Conservation (phyloP, 2,329 filamentous ascomycete species). For the Monosporascus sp. region DNA sequence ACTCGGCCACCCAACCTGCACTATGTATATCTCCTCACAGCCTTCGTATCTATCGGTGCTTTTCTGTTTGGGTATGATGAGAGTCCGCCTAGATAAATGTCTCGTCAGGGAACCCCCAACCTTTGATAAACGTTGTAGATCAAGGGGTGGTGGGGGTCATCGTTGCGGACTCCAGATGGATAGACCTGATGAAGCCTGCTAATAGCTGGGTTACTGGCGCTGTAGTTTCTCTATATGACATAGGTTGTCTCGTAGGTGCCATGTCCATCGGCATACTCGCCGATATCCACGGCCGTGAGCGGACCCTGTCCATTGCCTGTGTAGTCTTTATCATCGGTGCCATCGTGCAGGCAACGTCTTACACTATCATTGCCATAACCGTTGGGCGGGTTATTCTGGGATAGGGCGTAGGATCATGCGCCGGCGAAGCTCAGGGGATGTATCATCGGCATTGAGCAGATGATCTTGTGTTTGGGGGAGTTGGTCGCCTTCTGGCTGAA, state of each 20-base stretch:
- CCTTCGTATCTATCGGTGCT: constrained; percentile 13
- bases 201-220: constrained; percentile 13
- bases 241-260: constrained; percentile 10
- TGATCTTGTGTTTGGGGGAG: constrained; percentile 15
- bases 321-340: constrained; percentile 11
- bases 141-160: constrained; percentile 15
- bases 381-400: constrained; percentile 11
- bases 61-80: constrained; percentile 13
- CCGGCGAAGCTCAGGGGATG: constrained; percentile 14
- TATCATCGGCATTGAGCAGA: constrained; percentile 17
- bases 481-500: constrained; percentile 13
- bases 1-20: constrained; percentile 8
- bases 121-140: background rate
- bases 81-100: background rate
- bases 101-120: background rate
- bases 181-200: constrained; percentile 7
- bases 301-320: constrained; percentile 10
- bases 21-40: constrained; percentile 12
- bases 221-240: constrained; percentile 13
- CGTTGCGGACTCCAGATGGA: constrained; percentile 12
- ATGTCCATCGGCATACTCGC: constrained; percentile 12
- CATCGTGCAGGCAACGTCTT: constrained; percentile 11
- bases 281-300: constrained; percentile 10
- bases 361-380: constrained; percentile 10
- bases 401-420: constrained; percentile 12